Evolutionary conservation across 176 grass and related monocot genomes (phyloP).

Genomic region (Carex littledalei): DNA sequence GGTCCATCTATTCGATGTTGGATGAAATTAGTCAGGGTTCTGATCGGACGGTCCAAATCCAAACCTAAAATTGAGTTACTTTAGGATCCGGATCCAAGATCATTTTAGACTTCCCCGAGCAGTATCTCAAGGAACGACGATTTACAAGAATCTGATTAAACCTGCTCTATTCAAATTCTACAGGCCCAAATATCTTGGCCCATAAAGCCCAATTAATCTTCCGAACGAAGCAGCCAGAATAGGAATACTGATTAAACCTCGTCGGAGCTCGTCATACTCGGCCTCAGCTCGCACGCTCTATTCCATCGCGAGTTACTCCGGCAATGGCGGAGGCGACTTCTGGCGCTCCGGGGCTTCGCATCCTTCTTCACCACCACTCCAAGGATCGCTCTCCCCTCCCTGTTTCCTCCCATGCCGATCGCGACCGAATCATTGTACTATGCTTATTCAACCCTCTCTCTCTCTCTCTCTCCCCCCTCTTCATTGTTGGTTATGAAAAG

Average conservation of each 20-base stretch:
- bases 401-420: constrained; percentile 70
- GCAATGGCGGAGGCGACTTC: constrained; percentile 40
- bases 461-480: not conserved
- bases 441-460: not conserved
- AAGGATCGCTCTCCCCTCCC: constrained; percentile 32
- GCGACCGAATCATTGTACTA: constrained; percentile 67
- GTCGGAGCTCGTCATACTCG: not conserved
- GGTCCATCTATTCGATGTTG: no score
- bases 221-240: not conserved
- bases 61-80: no score
- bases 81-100: not conserved
- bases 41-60: no score
- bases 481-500: not conserved
- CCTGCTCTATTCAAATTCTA: not conserved
- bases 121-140: not conserved
- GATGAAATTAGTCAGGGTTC: no score
- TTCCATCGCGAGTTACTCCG: not conserved
- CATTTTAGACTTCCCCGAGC: not conserved
- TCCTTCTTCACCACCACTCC: constrained; percentile 52
- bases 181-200: not conserved
- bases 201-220: not conserved
- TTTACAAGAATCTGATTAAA: not conserved
- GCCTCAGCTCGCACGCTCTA: not conserved
- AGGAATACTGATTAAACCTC: no score
- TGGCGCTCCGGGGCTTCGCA: constrained; percentile 46